Percentiles rank a stretch among this genome's conserved stretches.
Evolutionary conservation across 768 basidiomycete species (phyloP).

Genomic region (Cubamyces sp.): DNA sequence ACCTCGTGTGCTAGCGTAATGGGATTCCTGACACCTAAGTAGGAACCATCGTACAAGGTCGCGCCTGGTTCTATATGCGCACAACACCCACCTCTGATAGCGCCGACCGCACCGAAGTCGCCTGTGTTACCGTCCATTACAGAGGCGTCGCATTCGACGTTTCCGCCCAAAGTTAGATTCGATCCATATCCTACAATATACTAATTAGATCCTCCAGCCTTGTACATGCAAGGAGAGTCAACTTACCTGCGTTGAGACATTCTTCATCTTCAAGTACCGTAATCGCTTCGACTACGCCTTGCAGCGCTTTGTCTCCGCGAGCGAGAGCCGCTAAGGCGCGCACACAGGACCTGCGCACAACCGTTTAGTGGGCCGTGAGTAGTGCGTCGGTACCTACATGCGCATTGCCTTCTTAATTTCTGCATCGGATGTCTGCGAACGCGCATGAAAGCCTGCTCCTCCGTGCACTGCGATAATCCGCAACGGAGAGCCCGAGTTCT

Average conservation of each 20-base stretch:
- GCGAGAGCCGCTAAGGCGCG: conserved; percentile 40
- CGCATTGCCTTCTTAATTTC: conserved; percentile 56
- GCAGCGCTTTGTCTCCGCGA: conserved; percentile 38
- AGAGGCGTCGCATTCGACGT: conserved; percentile 82
- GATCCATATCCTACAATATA: conserved; percentile 64
- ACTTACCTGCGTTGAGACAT: conserved; percentile 69
- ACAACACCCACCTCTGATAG: conserved; percentile 58
- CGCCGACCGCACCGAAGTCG: conserved; percentile 76
- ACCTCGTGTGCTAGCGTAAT: conserved; percentile 62
- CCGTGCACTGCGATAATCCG: conserved; percentile 67
- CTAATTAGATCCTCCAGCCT: neutral
- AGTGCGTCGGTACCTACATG: conserved; percentile 46
- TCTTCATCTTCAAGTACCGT: conserved; percentile 65
- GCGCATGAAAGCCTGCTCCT: conserved; percentile 70
- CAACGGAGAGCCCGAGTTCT: neutral
- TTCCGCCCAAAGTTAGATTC: conserved; percentile 74
- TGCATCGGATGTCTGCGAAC: conserved; percentile 46
- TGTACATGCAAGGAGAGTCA: neutral
- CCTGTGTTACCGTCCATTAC: conserved; percentile 58
- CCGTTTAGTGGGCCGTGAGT: neutral
- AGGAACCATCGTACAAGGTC: neutral
- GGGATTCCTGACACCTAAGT: conserved; percentile 69
- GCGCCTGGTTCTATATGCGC: neutral
- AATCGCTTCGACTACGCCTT: conserved; percentile 59
- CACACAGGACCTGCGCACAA: conserved; percentile 52